Conservation (phyloP, 1,284 basidiomycete species). For the Fomitopsis palustris region DNA sequence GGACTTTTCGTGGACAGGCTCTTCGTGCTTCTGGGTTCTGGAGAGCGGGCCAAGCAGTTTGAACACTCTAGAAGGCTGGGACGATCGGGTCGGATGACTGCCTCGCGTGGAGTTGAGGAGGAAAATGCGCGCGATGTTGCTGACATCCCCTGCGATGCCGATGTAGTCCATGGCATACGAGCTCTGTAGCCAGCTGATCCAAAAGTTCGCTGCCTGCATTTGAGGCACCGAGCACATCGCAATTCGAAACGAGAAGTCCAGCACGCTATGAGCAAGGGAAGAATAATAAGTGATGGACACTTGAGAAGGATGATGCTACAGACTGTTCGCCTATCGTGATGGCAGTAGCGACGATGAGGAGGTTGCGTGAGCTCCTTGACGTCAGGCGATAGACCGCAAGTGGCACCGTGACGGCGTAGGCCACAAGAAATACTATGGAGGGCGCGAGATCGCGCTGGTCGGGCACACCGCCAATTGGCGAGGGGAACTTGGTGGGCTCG, state of each 20-base stretch:
- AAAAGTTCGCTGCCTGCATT: conserved; percentile 14
- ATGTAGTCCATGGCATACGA: conserved; percentile 28
- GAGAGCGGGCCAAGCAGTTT: too few relatives aligned
- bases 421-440: conserved; percentile 12
- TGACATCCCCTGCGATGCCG: conserved; percentile 22
- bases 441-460: conserved; percentile 15
- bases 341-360: conserved; percentile 10
- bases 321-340: conserved; percentile 9
- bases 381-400: conserved; percentile 12
- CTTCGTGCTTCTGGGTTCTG: background rate
- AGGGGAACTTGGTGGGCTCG: conserved; percentile 11
- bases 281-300: background rate
- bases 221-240: conserved; percentile 19
- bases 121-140: conserved; percentile 23
- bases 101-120: conserved; percentile 27
- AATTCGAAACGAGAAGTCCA: conserved; percentile 29
- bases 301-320: background rate
- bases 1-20: too few relatives aligned
- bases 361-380: conserved; percentile 9
- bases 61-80: background rate
- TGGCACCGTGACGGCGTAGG: conserved; percentile 13
- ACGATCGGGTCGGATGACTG: background rate
- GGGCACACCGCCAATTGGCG: conserved; percentile 20
- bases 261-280: conserved; percentile 9
- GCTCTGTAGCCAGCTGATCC: conserved; percentile 31